A percentile compares a stretch with the other conserved stretches of the same genome.
Conservation (phyloP, 176 grass and related monocot species). For the Alloteropsis semialata region DNA sequence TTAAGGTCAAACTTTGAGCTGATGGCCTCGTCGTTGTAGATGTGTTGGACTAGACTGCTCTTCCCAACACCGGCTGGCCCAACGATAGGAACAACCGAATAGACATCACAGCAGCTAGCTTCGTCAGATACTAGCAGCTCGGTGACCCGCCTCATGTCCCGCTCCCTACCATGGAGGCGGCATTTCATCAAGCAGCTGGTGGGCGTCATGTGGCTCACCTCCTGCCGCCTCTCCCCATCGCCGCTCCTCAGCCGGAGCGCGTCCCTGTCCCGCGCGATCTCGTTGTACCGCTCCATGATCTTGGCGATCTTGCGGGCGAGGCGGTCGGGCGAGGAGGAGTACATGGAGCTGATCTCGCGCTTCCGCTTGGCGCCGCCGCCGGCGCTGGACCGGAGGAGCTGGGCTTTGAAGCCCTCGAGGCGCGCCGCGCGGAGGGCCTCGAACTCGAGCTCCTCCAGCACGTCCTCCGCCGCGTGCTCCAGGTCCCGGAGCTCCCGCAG, state of each 20-base stretch:
- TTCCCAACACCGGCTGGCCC: conserved; percentile 27
- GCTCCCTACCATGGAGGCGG: conserved; percentile 10
- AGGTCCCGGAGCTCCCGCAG: conserved; percentile 34
- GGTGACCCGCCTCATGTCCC: not conserved
- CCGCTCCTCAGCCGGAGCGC: conserved; percentile 6
- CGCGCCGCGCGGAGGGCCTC: conserved; percentile 27
- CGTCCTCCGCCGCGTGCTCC: conserved; percentile 33
- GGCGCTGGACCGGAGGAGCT: conserved; percentile 10
- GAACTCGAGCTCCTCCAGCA: conserved; percentile 43
- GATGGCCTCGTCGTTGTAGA: conserved; percentile 6
- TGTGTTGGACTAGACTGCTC: conserved; percentile 18
- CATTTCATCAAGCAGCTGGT: conserved; percentile 33
- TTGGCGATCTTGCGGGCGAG: conserved; percentile 4
- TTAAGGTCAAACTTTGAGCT: conserved; percentile 3
- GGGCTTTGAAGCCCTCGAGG: conserved; percentile 33
- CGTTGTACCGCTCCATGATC: conserved; percentile 33
- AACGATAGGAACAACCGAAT: conserved; percentile 22
- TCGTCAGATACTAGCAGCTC: conserved; percentile 19
- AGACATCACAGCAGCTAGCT: not conserved
- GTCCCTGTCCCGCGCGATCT: conserved; percentile 19
- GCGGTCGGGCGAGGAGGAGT: conserved; percentile 16
- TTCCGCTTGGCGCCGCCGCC: conserved; percentile 12
- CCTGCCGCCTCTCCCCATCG: not conserved
- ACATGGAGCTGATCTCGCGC: conserved; percentile 31
- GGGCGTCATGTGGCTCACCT: not conserved